A percentile compares a stretch with the other conserved stretches of the same genome.
These are phyloP conservation scores for Viola odorata DNA, from an alignment of 345 rosid species.

Conservation along the genomic window DNA sequence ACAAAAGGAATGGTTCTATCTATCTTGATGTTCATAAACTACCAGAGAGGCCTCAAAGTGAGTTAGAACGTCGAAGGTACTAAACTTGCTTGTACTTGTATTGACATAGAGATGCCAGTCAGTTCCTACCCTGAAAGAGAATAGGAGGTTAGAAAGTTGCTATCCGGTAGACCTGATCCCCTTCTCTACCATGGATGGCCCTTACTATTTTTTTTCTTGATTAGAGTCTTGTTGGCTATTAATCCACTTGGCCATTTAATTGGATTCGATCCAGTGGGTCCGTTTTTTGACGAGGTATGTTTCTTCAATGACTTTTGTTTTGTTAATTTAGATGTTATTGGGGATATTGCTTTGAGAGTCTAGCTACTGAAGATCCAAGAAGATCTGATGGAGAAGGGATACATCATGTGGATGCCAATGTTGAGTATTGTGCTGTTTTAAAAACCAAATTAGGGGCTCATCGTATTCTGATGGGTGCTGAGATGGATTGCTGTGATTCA, in stretches of 20 bases:
- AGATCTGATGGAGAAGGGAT: conserved; percentile 75
- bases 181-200: no score
- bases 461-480: conserved; percentile 94
- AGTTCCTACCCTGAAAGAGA: not conserved
- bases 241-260: not conserved
- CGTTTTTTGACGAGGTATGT: not conserved
- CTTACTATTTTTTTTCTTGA: not conserved
- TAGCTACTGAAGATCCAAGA: conserved; percentile 87
- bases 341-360: conserved; percentile 95
- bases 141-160: conserved; percentile 1
- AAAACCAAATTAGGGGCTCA: conserved; percentile 97
- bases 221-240: not conserved
- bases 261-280: not conserved
- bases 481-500: conserved; percentile 95
- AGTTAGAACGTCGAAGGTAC: conserved; percentile 85
- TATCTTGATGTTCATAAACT: conserved; percentile 93
- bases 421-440: conserved; percentile 72
- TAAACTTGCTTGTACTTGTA: not conserved
- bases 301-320: conserved; percentile 6
- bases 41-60: conserved; percentile 78
- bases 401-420: conserved; percentile 83
- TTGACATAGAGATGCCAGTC: no score
- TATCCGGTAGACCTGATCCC: no score
- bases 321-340: conserved; percentile 68
- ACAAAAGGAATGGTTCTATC: conserved; percentile 88